Base-by-base conservation (phyloP, 352 stramenopile species). In the Phytophthora citrophthora region DNA sequence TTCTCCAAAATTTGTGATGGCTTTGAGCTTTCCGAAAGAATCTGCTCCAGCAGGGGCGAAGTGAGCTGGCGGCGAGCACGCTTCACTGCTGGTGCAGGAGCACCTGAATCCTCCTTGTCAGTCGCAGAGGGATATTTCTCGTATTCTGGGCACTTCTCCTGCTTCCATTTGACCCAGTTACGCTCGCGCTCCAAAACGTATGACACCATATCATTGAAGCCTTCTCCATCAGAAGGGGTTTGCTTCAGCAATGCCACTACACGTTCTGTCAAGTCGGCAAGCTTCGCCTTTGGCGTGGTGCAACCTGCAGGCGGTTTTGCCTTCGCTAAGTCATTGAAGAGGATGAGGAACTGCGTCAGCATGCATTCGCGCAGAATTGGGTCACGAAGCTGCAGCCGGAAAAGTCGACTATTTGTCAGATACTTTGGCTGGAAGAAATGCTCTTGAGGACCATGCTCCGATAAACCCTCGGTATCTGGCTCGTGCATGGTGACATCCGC, bases 381-480 rank as follows among this genome's bases (percentile, higher is more conserved):
- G 66, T 97, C 91, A 38, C 88, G 88, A 36, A 97, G 70, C 72
- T 97, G 91, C 11, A 97, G 83, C 31, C 88, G 83, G 46, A 97
- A 95, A 1, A 97, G 80, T 10, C 91, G 86, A 56, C 89, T 97
- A 65, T 94, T 97, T 18, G 90, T 97, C 27, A 97, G 68, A 70
- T 97, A 97, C 70, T 97, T 97, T 38, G 89, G 88, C 73, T 95
- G 88, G 55, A 97, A 97, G 61, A 96, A 97, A 43, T 92, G 83
- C 29, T 93, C 86, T 15, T 90, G 80, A 4, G 60, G 56, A 2
- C 34, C 29, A 13, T 63, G 56, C 12, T 72, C 58, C 31, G 34
- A 53, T 32, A 31, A 27, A 11, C 32, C 24, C 38, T 63, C 69
- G 46, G n/a, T 45, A 24, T 68, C 48, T 24, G 49, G n/a, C 8